phyloP scores from a whole-genome alignment of 352 stramenopile genomes.

The Phytopythium mirpurense region DNA sequence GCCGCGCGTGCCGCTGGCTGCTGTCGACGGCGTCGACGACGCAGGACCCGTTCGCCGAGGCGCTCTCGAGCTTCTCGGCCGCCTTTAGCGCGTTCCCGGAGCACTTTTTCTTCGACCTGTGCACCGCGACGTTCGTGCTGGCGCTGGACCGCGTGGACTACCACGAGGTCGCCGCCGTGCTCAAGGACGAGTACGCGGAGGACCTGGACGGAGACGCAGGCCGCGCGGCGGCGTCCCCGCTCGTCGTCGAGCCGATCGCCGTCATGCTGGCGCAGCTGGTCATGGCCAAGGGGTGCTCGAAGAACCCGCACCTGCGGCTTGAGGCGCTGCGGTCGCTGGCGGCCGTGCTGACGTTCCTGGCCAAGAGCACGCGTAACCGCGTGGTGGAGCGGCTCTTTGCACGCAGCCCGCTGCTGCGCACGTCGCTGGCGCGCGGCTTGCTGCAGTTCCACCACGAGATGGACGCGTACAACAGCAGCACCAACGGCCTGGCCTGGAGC shows the following conservation, averaged over 20 bases:
- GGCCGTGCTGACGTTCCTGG: slow-evolving; percentile 54
- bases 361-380: slow-evolving; percentile 36
- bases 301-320: slow-evolving; percentile 67
- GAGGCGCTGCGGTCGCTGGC: slow-evolving; percentile 52
- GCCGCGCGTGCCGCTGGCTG: slow-evolving; percentile 46
- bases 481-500: slow-evolving; percentile 61
- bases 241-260: slow-evolving; percentile 47
- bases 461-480: slow-evolving; percentile 64
- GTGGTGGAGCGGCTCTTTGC: slow-evolving; percentile 36
- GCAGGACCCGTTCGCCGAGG: slow-evolving; percentile 37
- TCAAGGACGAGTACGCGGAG: slow-evolving; percentile 12
- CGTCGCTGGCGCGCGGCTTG: slow-evolving; percentile 33
- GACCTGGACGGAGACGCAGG: neutral
- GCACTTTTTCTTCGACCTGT: slow-evolving; percentile 75
- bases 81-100: slow-evolving; percentile 56
- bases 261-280: slow-evolving; percentile 62
- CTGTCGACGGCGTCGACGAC: slow-evolving; percentile 26
- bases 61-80: slow-evolving; percentile 38
- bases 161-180: slow-evolving; percentile 12
- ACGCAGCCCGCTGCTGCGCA: slow-evolving; percentile 28
- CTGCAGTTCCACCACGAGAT: slow-evolving; percentile 71
- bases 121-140: slow-evolving; percentile 50
- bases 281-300: slow-evolving; percentile 41
- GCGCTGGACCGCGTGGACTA: slow-evolving; percentile 26
- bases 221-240: neutral